These are phyloP conservation scores for Ascocoryne sarcoides DNA, from an alignment of 2,329 filamentous ascomycete species.

Conservation along the genomic window DNA sequence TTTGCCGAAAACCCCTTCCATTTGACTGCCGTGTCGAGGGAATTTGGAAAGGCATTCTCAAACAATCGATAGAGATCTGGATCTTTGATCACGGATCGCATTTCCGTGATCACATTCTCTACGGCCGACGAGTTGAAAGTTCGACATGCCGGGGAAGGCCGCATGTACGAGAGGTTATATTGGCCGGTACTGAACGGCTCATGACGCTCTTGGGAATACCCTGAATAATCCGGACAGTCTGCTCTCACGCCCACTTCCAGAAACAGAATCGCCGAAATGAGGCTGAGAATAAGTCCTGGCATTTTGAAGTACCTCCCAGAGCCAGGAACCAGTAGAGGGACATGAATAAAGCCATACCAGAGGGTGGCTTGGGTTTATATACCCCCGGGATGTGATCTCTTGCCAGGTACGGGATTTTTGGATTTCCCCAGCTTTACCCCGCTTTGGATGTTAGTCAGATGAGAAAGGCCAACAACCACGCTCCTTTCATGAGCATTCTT, in stretches of 20 bases:
- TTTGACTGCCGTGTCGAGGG: conserved; percentile 62
- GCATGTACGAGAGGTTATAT: conserved; percentile 69
- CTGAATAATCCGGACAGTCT: conserved; percentile 55
- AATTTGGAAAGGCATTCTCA: conserved; percentile 65
- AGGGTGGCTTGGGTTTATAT: too few relatives aligned
- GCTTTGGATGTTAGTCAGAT: too few relatives aligned
- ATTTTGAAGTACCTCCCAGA: too few relatives aligned
- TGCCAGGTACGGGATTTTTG: too few relatives aligned
- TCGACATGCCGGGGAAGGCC: conserved; percentile 66
- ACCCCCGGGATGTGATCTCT: too few relatives aligned
- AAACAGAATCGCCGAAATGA: conserved; percentile 1
- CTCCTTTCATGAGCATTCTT: too few relatives aligned
- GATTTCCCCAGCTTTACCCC: too few relatives aligned
- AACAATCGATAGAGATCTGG: conserved; percentile 67
- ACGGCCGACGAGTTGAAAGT: conserved; percentile 72
- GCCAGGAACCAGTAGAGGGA: too few relatives aligned
- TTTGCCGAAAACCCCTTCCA: conserved; percentile 56
- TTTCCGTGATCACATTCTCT: conserved; percentile 63
- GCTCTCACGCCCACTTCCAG: conserved; percentile 6
- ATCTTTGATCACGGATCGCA: conserved; percentile 63
- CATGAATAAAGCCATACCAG: too few relatives aligned
- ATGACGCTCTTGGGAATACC: conserved; percentile 51
- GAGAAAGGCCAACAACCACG: too few relatives aligned
- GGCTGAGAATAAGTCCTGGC: conserved; percentile 2
- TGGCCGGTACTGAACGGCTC: conserved; percentile 68